A percentile compares a stretch with the other conserved stretches of the same genome.
These are phyloP conservation scores for Linderniella brevidens DNA, from an alignment of 257 asterid genomes.

Conservation along the genomic window DNA sequence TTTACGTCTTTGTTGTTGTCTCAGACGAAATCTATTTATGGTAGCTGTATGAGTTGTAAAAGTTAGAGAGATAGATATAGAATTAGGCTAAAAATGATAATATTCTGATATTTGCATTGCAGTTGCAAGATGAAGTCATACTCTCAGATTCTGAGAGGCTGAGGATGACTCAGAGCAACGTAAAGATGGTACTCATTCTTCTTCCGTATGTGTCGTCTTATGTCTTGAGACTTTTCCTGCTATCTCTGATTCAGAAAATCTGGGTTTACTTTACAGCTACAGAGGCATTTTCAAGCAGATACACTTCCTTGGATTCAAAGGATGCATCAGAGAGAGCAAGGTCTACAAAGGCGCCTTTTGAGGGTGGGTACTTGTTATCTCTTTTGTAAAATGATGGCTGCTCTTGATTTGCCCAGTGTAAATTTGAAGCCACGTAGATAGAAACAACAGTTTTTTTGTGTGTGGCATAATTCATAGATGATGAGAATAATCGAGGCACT, in stretches of 20 bases:
- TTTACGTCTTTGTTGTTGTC: too few species aligned
- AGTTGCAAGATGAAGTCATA: conserved; percentile 94
- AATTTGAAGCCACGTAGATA: too few species aligned
- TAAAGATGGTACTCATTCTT: conserved; percentile 49
- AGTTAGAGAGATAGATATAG: too few species aligned
- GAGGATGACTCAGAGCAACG: conserved; percentile 70
- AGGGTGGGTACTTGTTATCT: conserved; percentile 33
- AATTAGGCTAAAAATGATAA: too few species aligned
- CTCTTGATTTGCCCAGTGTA: too few species aligned
- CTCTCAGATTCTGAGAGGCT: conserved; percentile 87
- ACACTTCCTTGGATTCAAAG: conserved; percentile 81
- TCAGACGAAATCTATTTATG: too few species aligned
- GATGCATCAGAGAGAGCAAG: conserved; percentile 90
- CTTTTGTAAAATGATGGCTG: background rate
- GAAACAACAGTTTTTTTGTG: background rate
- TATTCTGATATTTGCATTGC: conserved; percentile 9
- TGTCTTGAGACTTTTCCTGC: conserved; percentile 2
- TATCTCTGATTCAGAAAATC: conserved; percentile 4
- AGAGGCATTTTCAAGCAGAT: conserved; percentile 81
- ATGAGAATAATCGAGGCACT: conserved; percentile 87
- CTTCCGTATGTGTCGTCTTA: conserved; percentile 5
- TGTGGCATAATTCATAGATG: conserved; percentile 26
- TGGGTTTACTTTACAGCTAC: conserved; percentile 41
- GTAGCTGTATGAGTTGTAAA: too few species aligned
- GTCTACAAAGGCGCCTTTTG: conserved; percentile 80